A percentile compares a stretch with the other conserved stretches of the same genome.
Evolutionary conservation across 352 stramenopile genomes (phyloP).

Genomic region (Phytophthora niederhauseri): DNA sequence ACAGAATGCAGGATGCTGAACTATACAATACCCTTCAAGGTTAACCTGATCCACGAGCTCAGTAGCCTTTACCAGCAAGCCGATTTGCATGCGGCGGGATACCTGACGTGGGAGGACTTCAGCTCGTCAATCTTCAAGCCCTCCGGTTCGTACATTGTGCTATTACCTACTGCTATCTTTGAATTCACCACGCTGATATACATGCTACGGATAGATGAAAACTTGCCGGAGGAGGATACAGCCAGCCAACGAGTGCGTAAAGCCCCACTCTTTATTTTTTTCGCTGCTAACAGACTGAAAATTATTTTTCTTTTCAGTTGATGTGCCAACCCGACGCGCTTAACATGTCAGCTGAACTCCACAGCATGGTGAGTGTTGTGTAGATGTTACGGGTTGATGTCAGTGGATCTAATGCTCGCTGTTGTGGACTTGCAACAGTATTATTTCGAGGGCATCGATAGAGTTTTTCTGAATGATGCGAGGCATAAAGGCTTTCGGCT

Average conservation of each 20-base stretch:
- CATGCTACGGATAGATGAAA: slow-evolving; percentile 6
- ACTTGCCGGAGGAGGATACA: slow-evolving; percentile 8
- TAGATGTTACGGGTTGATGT: not conserved
- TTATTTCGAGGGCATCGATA: slow-evolving; percentile 47
- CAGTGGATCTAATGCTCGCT: not conserved
- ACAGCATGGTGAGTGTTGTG: slow-evolving; percentile 44
- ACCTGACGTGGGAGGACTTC: slow-evolving; percentile 55
- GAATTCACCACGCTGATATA: not conserved
- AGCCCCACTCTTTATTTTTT: not conserved
- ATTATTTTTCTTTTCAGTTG: slow-evolving; percentile 27
- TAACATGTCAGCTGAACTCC: slow-evolving; percentile 46
- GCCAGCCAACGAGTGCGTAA: slow-evolving; percentile 12
- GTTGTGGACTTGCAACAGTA: slow-evolving; percentile 16
- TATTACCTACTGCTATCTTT: not conserved
- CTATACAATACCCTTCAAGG: slow-evolving; percentile 21
- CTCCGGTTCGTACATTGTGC: slow-evolving; percentile 31
- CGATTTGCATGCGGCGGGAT: slow-evolving; percentile 38
- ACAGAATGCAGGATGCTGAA: not conserved
- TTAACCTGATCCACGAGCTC: slow-evolving; percentile 40
- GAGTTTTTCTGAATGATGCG: slow-evolving; percentile 45
- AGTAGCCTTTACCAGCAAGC: slow-evolving; percentile 47
- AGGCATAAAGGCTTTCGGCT: slow-evolving; percentile 45
- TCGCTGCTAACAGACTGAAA: not conserved
- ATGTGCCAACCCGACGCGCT: slow-evolving; percentile 33
- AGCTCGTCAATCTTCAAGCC: slow-evolving; percentile 49